Conservation (phyloP, 371 early-diverging fungal genomes). For the Funneliformis caledonium region DNA sequence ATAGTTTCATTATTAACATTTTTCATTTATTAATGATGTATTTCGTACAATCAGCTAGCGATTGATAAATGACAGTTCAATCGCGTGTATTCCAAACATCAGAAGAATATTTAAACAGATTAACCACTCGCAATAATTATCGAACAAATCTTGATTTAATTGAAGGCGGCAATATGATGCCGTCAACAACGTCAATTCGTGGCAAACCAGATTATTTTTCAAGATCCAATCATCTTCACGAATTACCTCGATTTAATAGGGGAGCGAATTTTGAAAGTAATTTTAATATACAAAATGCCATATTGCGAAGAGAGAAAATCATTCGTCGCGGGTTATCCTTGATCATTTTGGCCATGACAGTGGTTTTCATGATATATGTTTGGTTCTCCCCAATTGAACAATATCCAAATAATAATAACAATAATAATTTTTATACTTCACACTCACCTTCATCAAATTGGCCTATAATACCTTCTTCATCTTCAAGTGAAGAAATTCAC, state of each 20-base stretch:
- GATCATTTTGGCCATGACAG: not conserved
- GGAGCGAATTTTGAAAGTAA: not conserved
- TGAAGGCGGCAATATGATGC: not conserved
- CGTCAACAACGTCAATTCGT: not conserved
- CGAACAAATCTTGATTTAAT: too few relatives aligned
- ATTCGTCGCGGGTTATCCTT: not conserved
- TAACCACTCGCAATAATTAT: not conserved
- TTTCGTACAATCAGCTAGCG: not conserved
- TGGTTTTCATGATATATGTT: not conserved
- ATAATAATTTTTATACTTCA: not conserved
- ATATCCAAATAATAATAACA: not conserved
- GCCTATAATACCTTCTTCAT: not conserved
- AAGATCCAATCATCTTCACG: not conserved
- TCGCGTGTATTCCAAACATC: too few relatives aligned
- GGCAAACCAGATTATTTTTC: not conserved
- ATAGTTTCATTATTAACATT: not conserved
- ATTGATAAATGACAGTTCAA: not conserved
- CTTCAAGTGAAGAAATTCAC: conserved; percentile 22
- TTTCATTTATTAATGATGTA: not conserved
- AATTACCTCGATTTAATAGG: not conserved
- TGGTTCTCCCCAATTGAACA: conserved; percentile 6
- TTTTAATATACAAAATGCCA: not conserved
- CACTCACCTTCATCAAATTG: not conserved
- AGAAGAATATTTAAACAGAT: not conserved
- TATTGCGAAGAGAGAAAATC: not conserved